Evolutionary conservation across 2,329 filamentous ascomycete genomes (phyloP), one percentile per base, ranked within the genome.

Genomic region (Aspergillus costaricaensis): DNA sequence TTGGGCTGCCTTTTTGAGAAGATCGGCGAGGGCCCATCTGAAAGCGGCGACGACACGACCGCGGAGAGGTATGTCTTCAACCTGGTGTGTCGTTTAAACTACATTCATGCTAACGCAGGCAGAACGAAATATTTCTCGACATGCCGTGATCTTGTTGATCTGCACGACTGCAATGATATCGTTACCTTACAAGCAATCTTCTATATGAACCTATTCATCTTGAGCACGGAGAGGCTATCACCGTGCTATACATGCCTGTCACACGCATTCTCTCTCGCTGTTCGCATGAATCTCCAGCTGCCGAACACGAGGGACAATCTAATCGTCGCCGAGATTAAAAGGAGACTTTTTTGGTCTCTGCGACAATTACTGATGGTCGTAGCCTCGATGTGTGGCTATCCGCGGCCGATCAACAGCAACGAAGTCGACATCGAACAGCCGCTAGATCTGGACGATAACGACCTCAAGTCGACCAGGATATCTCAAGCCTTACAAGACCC

Each of bases 241-340:
- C 48, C 57, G 5, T 55, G 57, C 25, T 64, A 59, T 23, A 59
- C 62, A 17, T 59, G 51, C n/a, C 49, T 64, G 4, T 59, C 41
- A 15, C 53, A 61, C 2, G 51, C 60, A 8, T 44, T 64, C 3
- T 62, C 62, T 3, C 10, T 64, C 15, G 59, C 62, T 0, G n/a
- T 62, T 10, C 62, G 62, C 12, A 59, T 64, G 56, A 58, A 56
- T n/a, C 55, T 59, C 4, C 62, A 64, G 27, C 59, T 48, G 10
- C 17, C 53, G 9, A n/a, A 17, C 6, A 30, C 55, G 14, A 51
- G 17, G 6, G 59, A 62, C 15, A 51, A 27, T 21, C 30, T n/a
- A 5, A 49, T 59, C 2, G 44, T 30, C 0, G 32, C n/a, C 1
- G 62, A 62, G 27, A 38, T 52, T 0, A 59, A 58, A 7, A 32